Percentiles rank a stretch among this genome's conserved stretches.
Conservation (phyloP, 2,329 filamentous ascomycete genomes). For the Alternaria sp. region DNA sequence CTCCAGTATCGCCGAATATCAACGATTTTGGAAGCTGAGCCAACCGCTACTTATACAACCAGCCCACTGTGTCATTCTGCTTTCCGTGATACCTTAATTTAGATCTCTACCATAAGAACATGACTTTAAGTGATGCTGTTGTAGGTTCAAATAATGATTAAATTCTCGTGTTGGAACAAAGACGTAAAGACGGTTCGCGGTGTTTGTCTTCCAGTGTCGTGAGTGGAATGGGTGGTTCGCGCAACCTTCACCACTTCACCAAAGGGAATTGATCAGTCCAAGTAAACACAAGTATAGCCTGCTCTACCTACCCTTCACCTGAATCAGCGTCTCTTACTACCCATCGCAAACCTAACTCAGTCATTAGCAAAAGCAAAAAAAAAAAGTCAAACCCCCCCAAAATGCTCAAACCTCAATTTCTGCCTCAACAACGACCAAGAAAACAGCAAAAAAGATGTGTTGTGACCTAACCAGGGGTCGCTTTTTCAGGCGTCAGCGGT, state of each 20-base stretch:
- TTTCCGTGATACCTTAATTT: not conserved
- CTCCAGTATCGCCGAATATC: not conserved
- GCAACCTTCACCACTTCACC: not conserved
- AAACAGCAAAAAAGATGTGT: slow-evolving; percentile 10
- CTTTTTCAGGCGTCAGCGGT: slow-evolving; percentile 5
- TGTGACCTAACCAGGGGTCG: slow-evolving; percentile 35
- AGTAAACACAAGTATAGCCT: not conserved
- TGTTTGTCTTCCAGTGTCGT: not conserved
- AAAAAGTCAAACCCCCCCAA: not conserved
- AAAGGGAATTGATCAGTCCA: not conserved
- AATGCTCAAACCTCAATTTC: not conserved
- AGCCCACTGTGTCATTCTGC: too few species aligned
- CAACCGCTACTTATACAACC: not conserved
- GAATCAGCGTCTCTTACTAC: not conserved
- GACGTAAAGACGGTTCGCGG: not conserved
- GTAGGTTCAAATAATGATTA: fast-evolving
- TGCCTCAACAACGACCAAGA: not conserved
- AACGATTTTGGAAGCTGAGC: not conserved
- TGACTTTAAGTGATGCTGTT: not conserved
- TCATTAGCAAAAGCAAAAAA: not conserved
- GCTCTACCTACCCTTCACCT: fast-evolving
- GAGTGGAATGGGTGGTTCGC: not conserved
- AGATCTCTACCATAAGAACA: not conserved
- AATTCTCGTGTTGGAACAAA: not conserved
- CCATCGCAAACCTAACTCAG: fast-evolving